A percentile compares a stretch with the other conserved stretches of the same genome.
phyloP scores from a whole-genome alignment of 2,329 filamentous ascomycete genomes.

The Aspergillus sp. region DNA sequence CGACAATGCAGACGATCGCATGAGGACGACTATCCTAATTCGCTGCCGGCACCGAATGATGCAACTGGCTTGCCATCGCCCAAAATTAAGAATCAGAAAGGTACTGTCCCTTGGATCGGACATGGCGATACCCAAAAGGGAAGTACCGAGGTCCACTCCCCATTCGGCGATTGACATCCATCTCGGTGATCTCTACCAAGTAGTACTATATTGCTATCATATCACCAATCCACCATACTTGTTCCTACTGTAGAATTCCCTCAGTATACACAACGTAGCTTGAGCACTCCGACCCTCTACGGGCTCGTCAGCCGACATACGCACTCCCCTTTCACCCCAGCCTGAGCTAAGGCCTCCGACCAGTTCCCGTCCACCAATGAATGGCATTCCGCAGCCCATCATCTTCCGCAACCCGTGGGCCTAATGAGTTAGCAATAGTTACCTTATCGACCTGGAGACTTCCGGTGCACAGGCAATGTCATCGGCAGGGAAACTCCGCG shows the following conservation, averaged over 20 bases:
- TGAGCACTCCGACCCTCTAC: not conserved
- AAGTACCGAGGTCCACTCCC: not conserved
- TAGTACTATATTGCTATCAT: no score
- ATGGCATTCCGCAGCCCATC: not conserved
- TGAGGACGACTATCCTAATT: not conserved
- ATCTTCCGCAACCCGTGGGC: not conserved
- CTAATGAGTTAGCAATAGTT: not conserved
- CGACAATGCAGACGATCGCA: not conserved
- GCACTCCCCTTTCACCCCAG: not conserved
- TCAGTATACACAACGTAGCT: not conserved
- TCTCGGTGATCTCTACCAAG: not conserved
- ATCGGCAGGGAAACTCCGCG: not conserved
- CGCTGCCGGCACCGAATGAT: not conserved
- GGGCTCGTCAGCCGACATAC: not conserved
- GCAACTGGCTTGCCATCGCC: not conserved
- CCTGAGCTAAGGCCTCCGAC: not conserved
- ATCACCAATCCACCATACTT: no score
- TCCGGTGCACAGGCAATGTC: not conserved
- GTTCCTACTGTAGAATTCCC: no score
- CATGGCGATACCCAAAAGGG: not conserved
- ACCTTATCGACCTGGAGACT: not conserved
- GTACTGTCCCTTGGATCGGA: not conserved
- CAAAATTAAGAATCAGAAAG: not conserved
- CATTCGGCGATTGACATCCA: not conserved
- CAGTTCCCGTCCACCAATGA: not conserved